Conservation (phyloP, 768 basidiomycete species). For the Lanmaoa pseudosensibilis region DNA sequence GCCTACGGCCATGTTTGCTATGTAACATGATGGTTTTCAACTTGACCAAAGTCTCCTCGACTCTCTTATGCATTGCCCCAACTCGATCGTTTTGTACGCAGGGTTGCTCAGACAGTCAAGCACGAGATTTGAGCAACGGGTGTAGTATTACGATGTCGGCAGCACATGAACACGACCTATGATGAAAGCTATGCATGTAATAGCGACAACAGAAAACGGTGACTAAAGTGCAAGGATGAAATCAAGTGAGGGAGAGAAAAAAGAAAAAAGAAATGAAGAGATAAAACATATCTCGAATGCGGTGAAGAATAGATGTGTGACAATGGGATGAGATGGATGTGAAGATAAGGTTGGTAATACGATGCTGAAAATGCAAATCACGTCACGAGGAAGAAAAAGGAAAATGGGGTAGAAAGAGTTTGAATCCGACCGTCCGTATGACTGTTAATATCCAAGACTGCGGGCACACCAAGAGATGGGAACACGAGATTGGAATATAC, state of each 20-base stretch:
- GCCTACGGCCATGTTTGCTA: too few species aligned
- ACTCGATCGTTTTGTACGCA: background rate
- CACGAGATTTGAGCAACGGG: background rate
- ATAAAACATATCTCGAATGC: background rate
- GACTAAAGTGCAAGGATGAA: background rate
- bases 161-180: slow-evolving; percentile 6
- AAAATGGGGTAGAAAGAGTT: background rate
- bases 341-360: slow-evolving; percentile 19
- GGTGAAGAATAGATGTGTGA: background rate
- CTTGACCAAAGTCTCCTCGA: background rate
- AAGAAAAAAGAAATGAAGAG: background rate
- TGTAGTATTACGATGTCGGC: slow-evolving; percentile 8
- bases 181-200: slow-evolving; percentile 8
- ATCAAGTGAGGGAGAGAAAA: background rate
- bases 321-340: background rate
- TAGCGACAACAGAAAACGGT: slow-evolving; percentile 6
- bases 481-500: background rate
- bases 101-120: background rate
- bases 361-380: slow-evolving; percentile 18
- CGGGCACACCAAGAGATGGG: background rate
- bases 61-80: background rate
- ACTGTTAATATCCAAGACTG: slow-evolving; percentile 12
- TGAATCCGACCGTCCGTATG: slow-evolving; percentile 13
- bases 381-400: background rate
- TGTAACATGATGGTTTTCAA: background rate